Evolutionary conservation across 2,329 filamentous ascomycete genomes (phyloP), one percentile per base, ranked within the genome.

Genomic region (Colletotrichum falcatum): DNA sequence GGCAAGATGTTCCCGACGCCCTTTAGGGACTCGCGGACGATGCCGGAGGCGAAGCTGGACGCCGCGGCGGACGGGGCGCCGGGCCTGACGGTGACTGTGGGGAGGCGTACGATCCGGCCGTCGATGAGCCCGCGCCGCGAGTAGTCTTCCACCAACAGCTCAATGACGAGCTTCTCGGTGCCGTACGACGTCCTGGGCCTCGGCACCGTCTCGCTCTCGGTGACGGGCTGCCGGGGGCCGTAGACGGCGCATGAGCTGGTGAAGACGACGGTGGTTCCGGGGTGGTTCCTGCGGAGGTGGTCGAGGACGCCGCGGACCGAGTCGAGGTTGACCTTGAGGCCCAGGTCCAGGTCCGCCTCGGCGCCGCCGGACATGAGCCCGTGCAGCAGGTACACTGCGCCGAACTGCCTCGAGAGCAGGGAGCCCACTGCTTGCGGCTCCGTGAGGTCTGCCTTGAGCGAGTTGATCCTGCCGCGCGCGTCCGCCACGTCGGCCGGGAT

Each of bases 291-390:
- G n/a, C 87, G 82, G 46, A 90, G 79, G 18, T 81, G 79, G 59
- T 90, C 88, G 8, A 91, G 81, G 0, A 90, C 77, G 39, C 79
- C 76, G 28, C 86, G 83, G 2, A 88, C 88, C 2, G 86, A 86
- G 72, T 90, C 88, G 55, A 89, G 81, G 74, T 90, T 90, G 64
- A 90, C 88, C 53, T 80, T 83, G 70, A 89, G 82, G 0, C 89
- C 69, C 79, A 84, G 74, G 80, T 88, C 77, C 81, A 89, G 80
- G 62, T 90, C 86, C 18, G 86, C 86, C 79, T 91, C 89, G 16
- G 88, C 85, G 8, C 88, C 89, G 28, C 85, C 85, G 0, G 87
- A 90, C 89, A 91, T 91, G 79, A 90, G 88, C 49, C 89, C 89
- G 74, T 91, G 89, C 69, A 91, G 85, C 59, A 90, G 83, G 76